A percentile compares a stretch with the other conserved stretches of the same genome.
Evolutionary conservation across 31 red algal genomes (phyloP).

Genomic region (Endocladia muricata): DNA sequence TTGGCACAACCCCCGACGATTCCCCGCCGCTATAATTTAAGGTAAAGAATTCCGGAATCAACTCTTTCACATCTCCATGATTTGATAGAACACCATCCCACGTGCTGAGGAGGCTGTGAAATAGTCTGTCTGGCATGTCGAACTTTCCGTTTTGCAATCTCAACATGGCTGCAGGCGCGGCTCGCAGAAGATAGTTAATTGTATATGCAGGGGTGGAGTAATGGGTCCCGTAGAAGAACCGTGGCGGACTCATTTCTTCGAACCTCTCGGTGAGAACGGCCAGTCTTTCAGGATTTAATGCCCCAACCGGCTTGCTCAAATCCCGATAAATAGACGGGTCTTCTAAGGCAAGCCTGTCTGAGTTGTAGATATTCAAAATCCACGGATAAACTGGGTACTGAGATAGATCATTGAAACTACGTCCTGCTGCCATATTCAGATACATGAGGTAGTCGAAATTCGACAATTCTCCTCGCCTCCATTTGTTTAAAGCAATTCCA

Average conservation of each 20-base stretch:
- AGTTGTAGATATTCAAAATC: conserved; percentile 75
- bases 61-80: conserved; percentile 80
- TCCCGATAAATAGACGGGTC: conserved; percentile 61
- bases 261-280: conserved; percentile 42
- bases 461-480: conserved; percentile 56
- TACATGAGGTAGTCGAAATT: conserved; percentile 87
- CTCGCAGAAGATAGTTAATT: conserved; percentile 82
- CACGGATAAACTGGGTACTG: conserved; percentile 95
- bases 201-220: conserved; percentile 84
- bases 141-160: conserved; percentile 77
- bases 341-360: conserved; percentile 50
- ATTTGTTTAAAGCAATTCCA: conserved; percentile 34
- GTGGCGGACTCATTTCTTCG: conserved; percentile 51
- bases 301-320: conserved; percentile 70
- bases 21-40: conserved; percentile 16
- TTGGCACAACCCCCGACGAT: conserved; percentile 45
- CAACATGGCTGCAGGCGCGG: conserved; percentile 73
- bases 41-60: conserved; percentile 85
- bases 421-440: conserved; percentile 71
- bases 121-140: conserved; percentile 81
- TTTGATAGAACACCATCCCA: conserved; percentile 58
- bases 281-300: conserved; percentile 32
- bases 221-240: conserved; percentile 89
- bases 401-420: conserved; percentile 84
- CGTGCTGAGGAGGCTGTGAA: conserved; percentile 55